Evolutionary conservation across 2,329 filamentous ascomycete species (phyloP).

Genomic region (Tolypocladium cylindrosporum): DNA sequence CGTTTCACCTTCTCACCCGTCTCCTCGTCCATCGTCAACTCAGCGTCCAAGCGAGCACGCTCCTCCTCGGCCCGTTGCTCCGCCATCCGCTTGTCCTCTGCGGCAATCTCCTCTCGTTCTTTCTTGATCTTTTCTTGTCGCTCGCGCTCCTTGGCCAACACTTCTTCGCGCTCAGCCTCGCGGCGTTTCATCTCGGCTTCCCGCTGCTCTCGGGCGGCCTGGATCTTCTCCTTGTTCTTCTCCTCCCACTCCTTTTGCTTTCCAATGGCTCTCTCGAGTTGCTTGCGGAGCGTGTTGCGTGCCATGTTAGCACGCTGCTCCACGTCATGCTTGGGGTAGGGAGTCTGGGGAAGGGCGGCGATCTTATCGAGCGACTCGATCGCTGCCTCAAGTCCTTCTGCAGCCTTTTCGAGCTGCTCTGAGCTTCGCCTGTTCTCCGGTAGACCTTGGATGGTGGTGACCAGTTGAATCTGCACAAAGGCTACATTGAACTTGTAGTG

Average conservation of each 20-base stretch:
- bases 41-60: constrained; percentile 44
- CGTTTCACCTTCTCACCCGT: constrained; percentile 73
- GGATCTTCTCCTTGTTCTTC: constrained; percentile 80
- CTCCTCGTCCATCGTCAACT: constrained; percentile 72
- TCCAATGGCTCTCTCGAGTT: constrained; percentile 76
- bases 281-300: constrained; percentile 84
- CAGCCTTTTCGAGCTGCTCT: constrained; percentile 70
- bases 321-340: constrained; percentile 82
- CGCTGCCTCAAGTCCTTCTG: constrained; percentile 72
- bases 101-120: constrained; percentile 72
- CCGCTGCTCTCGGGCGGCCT: constrained; percentile 67
- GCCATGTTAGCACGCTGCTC: constrained; percentile 97
- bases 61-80: constrained; percentile 42
- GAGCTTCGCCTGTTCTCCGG: constrained; percentile 68
- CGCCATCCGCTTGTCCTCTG: constrained; percentile 63
- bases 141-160: constrained; percentile 60
- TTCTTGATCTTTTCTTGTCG: constrained; percentile 73
- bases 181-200: constrained; percentile 70
- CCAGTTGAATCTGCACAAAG: constrained; percentile 92
- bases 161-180: constrained; percentile 64
- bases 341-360: constrained; percentile 54
- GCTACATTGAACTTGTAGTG: constrained; percentile 97
- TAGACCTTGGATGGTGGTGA: constrained; percentile 66
- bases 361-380: constrained; percentile 63
- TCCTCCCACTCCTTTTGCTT: constrained; percentile 87